These are phyloP conservation scores for Drechmeria coniospora DNA, from an alignment of 2,329 filamentous ascomycete species.

Conservation along the genomic window DNA sequence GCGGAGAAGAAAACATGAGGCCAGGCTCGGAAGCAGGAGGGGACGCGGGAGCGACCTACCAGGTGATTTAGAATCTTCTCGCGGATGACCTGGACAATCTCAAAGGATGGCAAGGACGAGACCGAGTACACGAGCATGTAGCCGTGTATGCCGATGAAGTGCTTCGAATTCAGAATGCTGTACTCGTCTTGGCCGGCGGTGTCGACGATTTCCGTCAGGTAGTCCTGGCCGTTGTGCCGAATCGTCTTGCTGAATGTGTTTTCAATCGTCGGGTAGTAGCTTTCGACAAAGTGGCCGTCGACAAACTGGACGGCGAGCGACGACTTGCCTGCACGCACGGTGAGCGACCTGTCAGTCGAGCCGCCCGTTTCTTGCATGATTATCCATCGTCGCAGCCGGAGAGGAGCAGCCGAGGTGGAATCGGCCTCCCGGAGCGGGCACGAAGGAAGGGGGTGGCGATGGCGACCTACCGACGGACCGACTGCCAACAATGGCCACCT, in stretches of 20 bases:
- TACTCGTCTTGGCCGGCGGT: constrained; percentile 99
- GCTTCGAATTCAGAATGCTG: constrained; percentile 94
- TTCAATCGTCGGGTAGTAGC: constrained; percentile 97
- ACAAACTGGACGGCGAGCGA: constrained; percentile 95
- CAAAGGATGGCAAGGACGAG: constrained; percentile 80
- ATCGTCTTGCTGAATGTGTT: constrained; percentile 98
- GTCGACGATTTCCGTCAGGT: constrained; percentile 91
- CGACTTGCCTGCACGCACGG: constrained; percentile 59
- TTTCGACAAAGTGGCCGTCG: constrained; percentile 95
- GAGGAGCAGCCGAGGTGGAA: too few relatives aligned
- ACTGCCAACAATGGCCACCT: constrained; percentile 91
- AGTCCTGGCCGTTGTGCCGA: constrained; percentile 84
- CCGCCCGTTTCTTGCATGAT: too few relatives aligned
- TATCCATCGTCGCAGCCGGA: too few relatives aligned
- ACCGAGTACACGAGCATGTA: constrained; percentile 99
- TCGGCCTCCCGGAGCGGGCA: too few relatives aligned
- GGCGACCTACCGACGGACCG: constrained; percentile 53
- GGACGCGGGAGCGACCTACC: constrained; percentile 34
- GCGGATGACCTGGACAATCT: constrained; percentile 91
- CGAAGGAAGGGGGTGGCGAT: not conserved
- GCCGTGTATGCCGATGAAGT: constrained; percentile 97
- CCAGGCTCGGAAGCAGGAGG: not conserved
- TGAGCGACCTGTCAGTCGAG: not conserved
- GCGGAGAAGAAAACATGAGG: not conserved
- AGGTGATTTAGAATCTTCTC: constrained; percentile 97